A percentile compares a stretch with the other conserved stretches of the same genome.
These are phyloP conservation scores for Diaporthe capsici DNA, from an alignment of 2,329 filamentous ascomycete species.

Conservation along the genomic window DNA sequence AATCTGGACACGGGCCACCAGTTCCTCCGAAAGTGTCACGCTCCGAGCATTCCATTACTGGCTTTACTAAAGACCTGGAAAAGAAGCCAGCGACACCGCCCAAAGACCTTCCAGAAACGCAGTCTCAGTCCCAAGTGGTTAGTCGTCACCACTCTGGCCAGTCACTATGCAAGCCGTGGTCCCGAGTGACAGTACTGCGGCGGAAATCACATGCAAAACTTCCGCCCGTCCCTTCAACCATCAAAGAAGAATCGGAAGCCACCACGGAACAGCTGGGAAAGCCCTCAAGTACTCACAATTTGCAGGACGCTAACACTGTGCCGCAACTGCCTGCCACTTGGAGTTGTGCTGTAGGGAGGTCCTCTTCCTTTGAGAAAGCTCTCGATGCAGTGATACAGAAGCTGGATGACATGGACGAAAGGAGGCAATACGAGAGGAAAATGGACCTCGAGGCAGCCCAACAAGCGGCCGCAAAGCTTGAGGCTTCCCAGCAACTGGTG, in stretches of 20 bases:
- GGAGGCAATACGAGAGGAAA: constrained; percentile 32
- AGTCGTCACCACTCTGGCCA: constrained; percentile 24
- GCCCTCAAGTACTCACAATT: neutral
- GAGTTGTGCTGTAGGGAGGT: constrained; percentile 44
- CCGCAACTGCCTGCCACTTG: constrained; percentile 46
- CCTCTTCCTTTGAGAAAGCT: constrained; percentile 48
- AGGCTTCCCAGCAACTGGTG: neutral
- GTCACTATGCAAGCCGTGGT: constrained; percentile 30
- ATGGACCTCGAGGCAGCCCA: constrained; percentile 24
- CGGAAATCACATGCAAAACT: constrained; percentile 7
- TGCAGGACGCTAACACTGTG: neutral
- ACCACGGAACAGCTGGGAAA: neutral
- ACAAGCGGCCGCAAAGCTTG: constrained; percentile 17
- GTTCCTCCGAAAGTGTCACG: neutral
- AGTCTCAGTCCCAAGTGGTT: neutral
- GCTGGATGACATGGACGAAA: constrained; percentile 48
- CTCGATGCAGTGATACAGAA: constrained; percentile 48
- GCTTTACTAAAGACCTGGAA: neutral
- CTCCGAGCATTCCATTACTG: neutral
- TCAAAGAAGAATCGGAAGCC: constrained; percentile 24
- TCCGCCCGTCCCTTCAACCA: constrained; percentile 18
- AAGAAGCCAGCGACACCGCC: constrained; percentile 34
- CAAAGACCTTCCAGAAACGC: neutral
- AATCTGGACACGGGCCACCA: neutral
- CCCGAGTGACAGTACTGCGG: constrained; percentile 32